Conservation (phyloP, 257 asterid species). For the Penstemon barbatus region DNA sequence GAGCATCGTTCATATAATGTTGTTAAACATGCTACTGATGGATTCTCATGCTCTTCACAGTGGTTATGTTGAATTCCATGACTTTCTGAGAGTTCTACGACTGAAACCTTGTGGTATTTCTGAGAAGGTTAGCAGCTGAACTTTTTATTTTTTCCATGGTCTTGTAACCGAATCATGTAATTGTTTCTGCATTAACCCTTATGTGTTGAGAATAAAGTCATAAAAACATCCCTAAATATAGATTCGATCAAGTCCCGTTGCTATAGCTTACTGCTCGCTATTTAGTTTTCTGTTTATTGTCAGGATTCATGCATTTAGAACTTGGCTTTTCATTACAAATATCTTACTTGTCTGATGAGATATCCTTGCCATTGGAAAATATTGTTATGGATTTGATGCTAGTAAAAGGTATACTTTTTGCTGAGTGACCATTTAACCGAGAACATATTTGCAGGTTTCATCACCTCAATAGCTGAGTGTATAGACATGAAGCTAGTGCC, state of each 20-base stretch:
- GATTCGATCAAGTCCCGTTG: neutral
- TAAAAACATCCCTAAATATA: neutral
- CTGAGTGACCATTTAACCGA: neutral
- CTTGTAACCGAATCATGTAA: conserved; percentile 13
- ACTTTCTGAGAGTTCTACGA: conserved; percentile 66
- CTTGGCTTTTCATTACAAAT: neutral
- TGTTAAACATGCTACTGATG: conserved; percentile 29
- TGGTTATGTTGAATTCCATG: conserved; percentile 68
- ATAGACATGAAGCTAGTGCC: conserved; percentile 7
- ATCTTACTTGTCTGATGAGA: neutral
- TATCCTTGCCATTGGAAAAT: neutral
- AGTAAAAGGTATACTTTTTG: neutral
- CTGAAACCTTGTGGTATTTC: conserved; percentile 73
- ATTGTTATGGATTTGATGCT: neutral
- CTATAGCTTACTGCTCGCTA: conserved; percentile 10
- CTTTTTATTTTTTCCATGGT: neutral
- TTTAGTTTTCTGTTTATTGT: neutral
- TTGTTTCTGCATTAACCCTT: neutral
- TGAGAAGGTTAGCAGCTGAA: conserved; percentile 56
- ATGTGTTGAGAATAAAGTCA: conserved; percentile 6
- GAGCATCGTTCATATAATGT: conserved; percentile 13
- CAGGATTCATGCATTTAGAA: neutral
- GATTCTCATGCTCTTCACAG: conserved; percentile 43
- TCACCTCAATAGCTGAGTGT: conserved; percentile 10
- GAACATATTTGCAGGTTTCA: neutral